These are phyloP conservation scores for Penicillium lividum DNA, from an alignment of 495 filamentous ascomycete genomes.

Conservation along the genomic window DNA sequence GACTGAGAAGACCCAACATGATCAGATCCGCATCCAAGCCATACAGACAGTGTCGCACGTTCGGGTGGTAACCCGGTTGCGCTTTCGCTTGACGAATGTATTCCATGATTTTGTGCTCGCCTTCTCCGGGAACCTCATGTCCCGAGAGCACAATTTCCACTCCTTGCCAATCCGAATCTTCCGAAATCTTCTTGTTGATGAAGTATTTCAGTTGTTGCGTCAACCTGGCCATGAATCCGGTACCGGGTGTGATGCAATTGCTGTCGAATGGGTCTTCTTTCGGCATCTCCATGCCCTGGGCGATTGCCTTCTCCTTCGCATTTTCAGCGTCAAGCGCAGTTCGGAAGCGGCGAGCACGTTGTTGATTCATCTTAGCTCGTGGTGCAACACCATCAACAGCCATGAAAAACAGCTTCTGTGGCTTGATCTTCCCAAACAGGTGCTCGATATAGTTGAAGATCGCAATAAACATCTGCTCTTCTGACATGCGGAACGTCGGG, in stretches of 20 bases:
- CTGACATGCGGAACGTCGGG: slow-evolving; percentile 87
- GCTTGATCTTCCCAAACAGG: slow-evolving; percentile 97
- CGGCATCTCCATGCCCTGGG: slow-evolving; percentile 86
- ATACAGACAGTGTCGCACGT: slow-evolving; percentile 95
- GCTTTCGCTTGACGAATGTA: slow-evolving; percentile 97
- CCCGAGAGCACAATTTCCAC: slow-evolving; percentile 95
- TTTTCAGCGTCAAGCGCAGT: slow-evolving; percentile 89
- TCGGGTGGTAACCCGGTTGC: slow-evolving; percentile 90
- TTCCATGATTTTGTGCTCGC: slow-evolving; percentile 99
- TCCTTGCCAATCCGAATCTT: slow-evolving; percentile 95
- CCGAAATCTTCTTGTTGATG: slow-evolving; percentile 96
- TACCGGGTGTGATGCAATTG: slow-evolving; percentile 98
- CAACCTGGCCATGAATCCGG: slow-evolving; percentile 96
- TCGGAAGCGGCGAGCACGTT: slow-evolving; percentile 91
- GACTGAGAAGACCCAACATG: slow-evolving; percentile 95
- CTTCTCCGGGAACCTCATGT: slow-evolving; percentile 98
- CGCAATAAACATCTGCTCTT: slow-evolving; percentile 98
- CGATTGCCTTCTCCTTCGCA: slow-evolving; percentile 85
- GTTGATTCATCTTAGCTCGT: slow-evolving; percentile 99
- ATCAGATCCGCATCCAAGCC: slow-evolving; percentile 97
- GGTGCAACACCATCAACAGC: slow-evolving; percentile 97
- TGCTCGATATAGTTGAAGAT: slow-evolving; percentile 99
- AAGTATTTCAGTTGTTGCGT: slow-evolving; percentile 96
- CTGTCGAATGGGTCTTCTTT: slow-evolving; percentile 97
- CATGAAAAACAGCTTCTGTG: slow-evolving; percentile 98